These are phyloP conservation scores for Striga hermonthica DNA, from an alignment of 305 asterid species.

Conservation along the genomic window DNA sequence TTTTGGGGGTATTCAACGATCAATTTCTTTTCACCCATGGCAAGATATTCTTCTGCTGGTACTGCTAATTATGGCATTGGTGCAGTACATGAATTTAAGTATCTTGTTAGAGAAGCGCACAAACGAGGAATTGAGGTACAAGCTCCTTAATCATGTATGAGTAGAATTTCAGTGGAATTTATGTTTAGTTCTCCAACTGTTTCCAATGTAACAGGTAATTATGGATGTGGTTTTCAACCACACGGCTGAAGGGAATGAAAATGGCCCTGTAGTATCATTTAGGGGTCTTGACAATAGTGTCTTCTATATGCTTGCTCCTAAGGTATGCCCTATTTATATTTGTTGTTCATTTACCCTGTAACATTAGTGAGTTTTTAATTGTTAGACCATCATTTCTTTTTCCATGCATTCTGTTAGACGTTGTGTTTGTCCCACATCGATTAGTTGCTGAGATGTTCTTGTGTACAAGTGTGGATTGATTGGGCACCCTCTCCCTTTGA, in stretches of 20 bases:
- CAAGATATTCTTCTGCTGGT: conserved; percentile 79
- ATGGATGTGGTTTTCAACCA: conserved; percentile 98
- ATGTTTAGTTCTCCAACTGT: conserved; percentile 28
- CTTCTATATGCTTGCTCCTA: conserved; percentile 94
- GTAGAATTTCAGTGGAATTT: conserved; percentile 20
- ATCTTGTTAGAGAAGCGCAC: conserved; percentile 94
- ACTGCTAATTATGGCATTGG: conserved; percentile 55
- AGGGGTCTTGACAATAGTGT: conserved; percentile 90
- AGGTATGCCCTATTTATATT: conserved; percentile 43
- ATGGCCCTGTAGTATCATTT: conserved; percentile 80
- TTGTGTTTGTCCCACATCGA: too few relatives aligned
- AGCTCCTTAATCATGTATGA: conserved; percentile 17
- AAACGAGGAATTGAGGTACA: conserved; percentile 88
- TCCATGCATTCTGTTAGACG: background rate
- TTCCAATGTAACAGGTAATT: conserved; percentile 61
- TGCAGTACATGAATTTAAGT: conserved; percentile 79
- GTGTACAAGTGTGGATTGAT: too few relatives aligned
- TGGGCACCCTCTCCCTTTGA: too few relatives aligned
- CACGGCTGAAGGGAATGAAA: conserved; percentile 98
- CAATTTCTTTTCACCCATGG: conserved; percentile 94
- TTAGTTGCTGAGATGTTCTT: too few relatives aligned
- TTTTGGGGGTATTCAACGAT: conserved; percentile 98
- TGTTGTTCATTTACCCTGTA: conserved; percentile 5
- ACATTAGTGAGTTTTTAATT: background rate
- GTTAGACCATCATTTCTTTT: background rate